Evolutionary conservation across 2,329 filamentous ascomycete species (phyloP), one percentile per base, ranked within the genome.

Genomic region (Aureobasidium lini): DNA sequence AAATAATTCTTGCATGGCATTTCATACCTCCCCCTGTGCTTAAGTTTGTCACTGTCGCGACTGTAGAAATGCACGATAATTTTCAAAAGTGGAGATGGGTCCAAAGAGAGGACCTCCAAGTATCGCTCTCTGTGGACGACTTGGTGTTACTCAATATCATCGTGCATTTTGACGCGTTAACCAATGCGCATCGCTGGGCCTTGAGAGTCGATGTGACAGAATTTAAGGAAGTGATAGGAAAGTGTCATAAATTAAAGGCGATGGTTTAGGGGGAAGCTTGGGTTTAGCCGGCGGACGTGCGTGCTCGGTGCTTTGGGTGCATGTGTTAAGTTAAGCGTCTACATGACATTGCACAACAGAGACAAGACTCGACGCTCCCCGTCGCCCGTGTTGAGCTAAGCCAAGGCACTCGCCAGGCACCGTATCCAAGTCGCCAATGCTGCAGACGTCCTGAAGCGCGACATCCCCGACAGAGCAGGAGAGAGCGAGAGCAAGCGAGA

Each of bases 261-360:
- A 13, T 42, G 9, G 42, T 37, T 23, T 32, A 37, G 50, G 23
- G 37, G 50, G 32, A 37, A 32, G 37, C 13, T 31, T 13, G 37
- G 42, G 49, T 52, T 54, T 54, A 43, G 50, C 37, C 37, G 50
- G 37, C 34, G 50, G 50, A 42, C 37, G 50, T 54, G 37, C 50
- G 50, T 43, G 39, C 23, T 23, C 37, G 13, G 47, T 50, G 47
- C 13, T 40, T 40, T 39, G 48, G 48, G 50, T 10, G 49, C 49
- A 53, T 53, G 49, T 53, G 49, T 53, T 53, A 40, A 54, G 49
- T 53, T 52, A 29, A 48, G 29, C 29, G 13, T 50, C 23, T 40
- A 11, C 37, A 54, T 54, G 50, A 18, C 50, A 54, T 54, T 54
- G 50, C 50, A 54, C 50, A 29, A 32, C 37, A 9, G 6, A 42